These are phyloP conservation scores for Aureobasidium sp. DNA, from an alignment of 2,329 filamentous ascomycete species.

Conservation along the genomic window DNA sequence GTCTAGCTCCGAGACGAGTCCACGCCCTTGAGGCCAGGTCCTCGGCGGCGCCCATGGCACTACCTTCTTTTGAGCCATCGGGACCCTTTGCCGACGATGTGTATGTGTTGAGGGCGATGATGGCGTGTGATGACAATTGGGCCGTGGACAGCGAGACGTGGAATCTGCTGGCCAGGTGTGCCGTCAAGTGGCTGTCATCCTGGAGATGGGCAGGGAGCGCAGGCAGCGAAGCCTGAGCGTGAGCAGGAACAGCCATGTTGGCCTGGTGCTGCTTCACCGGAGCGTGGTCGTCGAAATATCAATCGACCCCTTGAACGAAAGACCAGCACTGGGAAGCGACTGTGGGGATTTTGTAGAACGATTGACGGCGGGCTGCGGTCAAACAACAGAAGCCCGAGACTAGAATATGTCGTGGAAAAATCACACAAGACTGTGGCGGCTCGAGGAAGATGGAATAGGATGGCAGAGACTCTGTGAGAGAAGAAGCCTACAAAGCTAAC, in stretches of 20 bases:
- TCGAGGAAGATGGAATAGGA: background rate
- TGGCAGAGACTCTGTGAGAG: background rate
- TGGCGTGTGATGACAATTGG: slow-evolving; percentile 79
- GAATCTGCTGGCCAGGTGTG: slow-evolving; percentile 80
- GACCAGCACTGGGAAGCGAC: background rate
- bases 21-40: slow-evolving; percentile 84
- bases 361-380: background rate
- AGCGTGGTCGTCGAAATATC: slow-evolving; percentile 52
- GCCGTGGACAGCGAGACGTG: slow-evolving; percentile 87
- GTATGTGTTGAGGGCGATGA: slow-evolving; percentile 92
- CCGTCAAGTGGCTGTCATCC: slow-evolving; percentile 70
- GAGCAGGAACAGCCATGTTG: slow-evolving; percentile 41
- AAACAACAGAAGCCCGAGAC: background rate
- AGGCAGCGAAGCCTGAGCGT: slow-evolving; percentile 79
- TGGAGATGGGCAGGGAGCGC: slow-evolving; percentile 78
- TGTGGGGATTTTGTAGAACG: background rate
- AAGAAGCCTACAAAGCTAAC: background rate
- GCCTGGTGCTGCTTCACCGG: slow-evolving; percentile 15
- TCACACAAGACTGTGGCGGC: slow-evolving; percentile 6
- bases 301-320: slow-evolving; percentile 51
- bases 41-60: slow-evolving; percentile 85
- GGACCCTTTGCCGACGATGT: slow-evolving; percentile 79
- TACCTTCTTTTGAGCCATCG: slow-evolving; percentile 86
- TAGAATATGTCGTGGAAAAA: background rate
- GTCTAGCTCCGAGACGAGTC: slow-evolving; percentile 74